Base-by-base conservation (phyloP, 2,329 filamentous ascomycete species). In the Thielaviopsis euricoi region DNA sequence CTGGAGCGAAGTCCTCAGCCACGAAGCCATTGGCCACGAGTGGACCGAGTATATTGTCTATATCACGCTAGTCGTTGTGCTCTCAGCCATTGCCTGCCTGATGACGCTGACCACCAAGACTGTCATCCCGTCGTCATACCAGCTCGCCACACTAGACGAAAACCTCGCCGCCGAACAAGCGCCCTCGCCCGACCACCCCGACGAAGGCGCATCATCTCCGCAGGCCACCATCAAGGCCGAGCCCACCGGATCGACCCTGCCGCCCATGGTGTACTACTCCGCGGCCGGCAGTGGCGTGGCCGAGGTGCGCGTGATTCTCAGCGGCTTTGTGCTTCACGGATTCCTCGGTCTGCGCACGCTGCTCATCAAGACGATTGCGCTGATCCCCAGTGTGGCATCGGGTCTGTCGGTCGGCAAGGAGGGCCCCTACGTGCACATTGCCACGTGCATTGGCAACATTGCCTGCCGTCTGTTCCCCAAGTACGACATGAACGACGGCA, bases 231-330 rank as follows among this genome's bases (percentile, higher is more conserved):
- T 26, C 43, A 59, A 75, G 59, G 74, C 71, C 21, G 72, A 74
- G 22, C n/a, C 53, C 2, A 75, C 71, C 43, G 33, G 52, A 7
- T 49, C 56, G 13, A 72, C 74, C 7, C 67, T 65, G 60, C 79
- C 85, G 2, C 86, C 88, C 0, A 94, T 94, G 85, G 79, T 91
- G 5, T 98, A 95, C 70, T 98, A 96, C 69, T 90, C 93, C 7
- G 93, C 91, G 60, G 91, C 91, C 49, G 93, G 93, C 53, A 95
- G 89, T 70, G 93, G 93, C 64, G 93, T 98, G 13, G 93, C 93
- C 6, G 93, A 98, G 72, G 91, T 97, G 58, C 90, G 93, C 63
- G 93, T 97, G 60, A 97, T 97, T 60, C 79, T 97, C n/a, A 96
- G 89, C 65, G 93, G 93, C 6, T 98, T 97, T 66, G 91, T 98